Percentiles rank a stretch among this genome's conserved stretches.
Conservation (phyloP, 495 filamentous ascomycete species). For the Bacidia gigantensis region DNA sequence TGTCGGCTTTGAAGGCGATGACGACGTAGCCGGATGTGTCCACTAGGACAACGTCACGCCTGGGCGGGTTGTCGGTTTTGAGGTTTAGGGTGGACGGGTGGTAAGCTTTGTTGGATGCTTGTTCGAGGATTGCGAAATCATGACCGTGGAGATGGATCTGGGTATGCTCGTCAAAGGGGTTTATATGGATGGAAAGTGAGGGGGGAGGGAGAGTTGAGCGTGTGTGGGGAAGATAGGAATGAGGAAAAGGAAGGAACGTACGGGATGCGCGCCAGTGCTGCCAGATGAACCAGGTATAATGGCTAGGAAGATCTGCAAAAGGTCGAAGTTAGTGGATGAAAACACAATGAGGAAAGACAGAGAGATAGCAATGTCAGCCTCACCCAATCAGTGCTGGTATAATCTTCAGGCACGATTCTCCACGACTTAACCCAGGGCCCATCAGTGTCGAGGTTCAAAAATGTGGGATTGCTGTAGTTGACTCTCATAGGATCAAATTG, state of each 20-base stretch:
- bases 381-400: neutral
- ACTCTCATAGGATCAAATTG: slow-evolving; percentile 19
- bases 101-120: slow-evolving; percentile 9
- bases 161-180: neutral
- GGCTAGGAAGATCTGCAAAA: neutral
- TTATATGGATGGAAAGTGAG: neutral
- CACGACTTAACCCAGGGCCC: slow-evolving; percentile 20
- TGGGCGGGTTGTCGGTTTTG: slow-evolving; percentile 34
- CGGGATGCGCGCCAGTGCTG: neutral
- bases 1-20: slow-evolving; percentile 41
- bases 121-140: slow-evolving; percentile 23
- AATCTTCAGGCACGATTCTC: slow-evolving; percentile 20
- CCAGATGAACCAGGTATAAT: neutral
- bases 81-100: slow-evolving; percentile 14
- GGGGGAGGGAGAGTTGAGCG: neutral
- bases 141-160: slow-evolving; percentile 23
- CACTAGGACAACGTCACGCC: slow-evolving; percentile 40
- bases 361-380: neutral
- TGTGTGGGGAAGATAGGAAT: neutral
- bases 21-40: slow-evolving; percentile 32
- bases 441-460: slow-evolving; percentile 23
- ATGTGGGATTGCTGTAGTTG: slow-evolving; percentile 26
- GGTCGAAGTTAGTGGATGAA: neutral
- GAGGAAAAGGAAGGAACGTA: neutral
- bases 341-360: neutral